Conservation (phyloP, 805 yeast species). For the Cyberlindnera petersonii region DNA sequence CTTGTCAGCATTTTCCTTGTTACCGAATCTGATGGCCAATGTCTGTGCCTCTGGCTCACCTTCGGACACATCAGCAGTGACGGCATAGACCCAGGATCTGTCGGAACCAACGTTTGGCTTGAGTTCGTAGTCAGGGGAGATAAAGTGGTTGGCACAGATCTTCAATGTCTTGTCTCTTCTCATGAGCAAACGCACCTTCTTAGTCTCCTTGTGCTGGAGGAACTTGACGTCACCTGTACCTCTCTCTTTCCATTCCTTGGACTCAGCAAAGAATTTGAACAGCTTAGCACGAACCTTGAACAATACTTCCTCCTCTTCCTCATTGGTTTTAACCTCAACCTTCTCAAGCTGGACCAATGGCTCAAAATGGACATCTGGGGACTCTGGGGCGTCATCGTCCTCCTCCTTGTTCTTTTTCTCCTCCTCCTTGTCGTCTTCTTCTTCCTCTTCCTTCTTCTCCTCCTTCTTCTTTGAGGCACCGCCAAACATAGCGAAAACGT, state of each 20-base stretch:
- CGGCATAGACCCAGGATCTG: conserved; percentile 97
- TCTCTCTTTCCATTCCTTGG: conserved; percentile 98
- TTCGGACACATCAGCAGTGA: conserved; percentile 91
- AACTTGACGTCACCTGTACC: conserved; percentile 98
- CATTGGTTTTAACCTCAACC: conserved; percentile 94
- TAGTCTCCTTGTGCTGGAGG: conserved; percentile 78
- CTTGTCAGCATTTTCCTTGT: conserved; percentile 88
- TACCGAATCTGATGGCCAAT: conserved; percentile 92
- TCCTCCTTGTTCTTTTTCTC: conserved; percentile 32
- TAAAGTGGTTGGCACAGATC: conserved; percentile 95
- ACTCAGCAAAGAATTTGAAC: conserved; percentile 80
- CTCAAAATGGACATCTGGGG: conserved; percentile 78
- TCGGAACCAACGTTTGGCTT: conserved; percentile 95
- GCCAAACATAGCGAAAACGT: conserved; percentile 93
- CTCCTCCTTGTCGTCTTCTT: conserved; percentile 29
- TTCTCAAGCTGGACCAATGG: conserved; percentile 93
- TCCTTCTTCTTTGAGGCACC: conserved; percentile 72
- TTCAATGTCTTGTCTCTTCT: conserved; percentile 98
- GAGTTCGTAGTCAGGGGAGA: conserved; percentile 75
- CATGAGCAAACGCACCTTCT: conserved; percentile 89
- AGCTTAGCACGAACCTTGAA: conserved; percentile 92
- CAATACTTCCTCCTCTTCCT: conserved; percentile 80
- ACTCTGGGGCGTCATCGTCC: conserved; percentile 35
- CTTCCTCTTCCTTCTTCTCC: conserved; percentile 40
- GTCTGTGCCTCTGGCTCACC: conserved; percentile 96